Percentiles rank a stretch among this genome's conserved stretches.
Conservation (phyloP, 2,329 filamentous ascomycete species). For the Scedosporium apiospermum region DNA sequence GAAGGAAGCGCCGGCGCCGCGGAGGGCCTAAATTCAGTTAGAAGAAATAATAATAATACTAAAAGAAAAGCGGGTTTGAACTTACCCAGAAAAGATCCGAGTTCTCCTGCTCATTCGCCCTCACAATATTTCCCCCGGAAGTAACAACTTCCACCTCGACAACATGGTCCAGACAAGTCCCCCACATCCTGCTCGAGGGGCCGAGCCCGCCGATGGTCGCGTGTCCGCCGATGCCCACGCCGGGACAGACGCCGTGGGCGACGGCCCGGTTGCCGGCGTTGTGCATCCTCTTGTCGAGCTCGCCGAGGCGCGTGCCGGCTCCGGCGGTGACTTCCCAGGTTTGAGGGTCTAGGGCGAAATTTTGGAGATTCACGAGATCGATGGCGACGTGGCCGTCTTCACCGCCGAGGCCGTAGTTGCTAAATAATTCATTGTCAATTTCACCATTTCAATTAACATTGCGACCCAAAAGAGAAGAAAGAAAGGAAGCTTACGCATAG, state of each 20-base stretch:
- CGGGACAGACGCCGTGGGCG: conserved; percentile 49
- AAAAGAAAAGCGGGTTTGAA: no score
- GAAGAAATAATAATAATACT: not conserved
- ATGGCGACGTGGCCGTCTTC: conserved; percentile 41
- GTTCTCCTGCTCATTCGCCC: conserved; percentile 36
- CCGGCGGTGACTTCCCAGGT: conserved; percentile 48
- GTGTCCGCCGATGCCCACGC: conserved; percentile 49
- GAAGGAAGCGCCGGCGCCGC: conserved; percentile 46
- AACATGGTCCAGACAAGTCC: conserved; percentile 44
- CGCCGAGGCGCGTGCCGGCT: conserved; percentile 39
- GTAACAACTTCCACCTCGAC: conserved; percentile 47
- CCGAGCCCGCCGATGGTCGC: conserved; percentile 50
- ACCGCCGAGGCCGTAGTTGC: conserved; percentile 37
- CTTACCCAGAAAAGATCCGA: conserved; percentile 40
- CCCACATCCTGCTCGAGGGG: conserved; percentile 51
- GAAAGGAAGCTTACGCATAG: conserved; percentile 36
- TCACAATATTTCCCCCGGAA: conserved; percentile 40
- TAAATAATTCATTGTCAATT: conserved; percentile 9
- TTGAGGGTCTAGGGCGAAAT: conserved; percentile 40
- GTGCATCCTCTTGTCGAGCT: conserved; percentile 41
- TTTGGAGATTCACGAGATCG: conserved; percentile 42
- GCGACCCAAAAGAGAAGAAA: not conserved
- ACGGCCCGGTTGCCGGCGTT: conserved; percentile 45
- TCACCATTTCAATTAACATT: not conserved
- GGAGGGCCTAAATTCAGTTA: conserved; percentile 27